These are phyloP conservation scores for Phytophthora quininea DNA, from an alignment of 352 stramenopile genomes.

Conservation along the genomic window DNA sequence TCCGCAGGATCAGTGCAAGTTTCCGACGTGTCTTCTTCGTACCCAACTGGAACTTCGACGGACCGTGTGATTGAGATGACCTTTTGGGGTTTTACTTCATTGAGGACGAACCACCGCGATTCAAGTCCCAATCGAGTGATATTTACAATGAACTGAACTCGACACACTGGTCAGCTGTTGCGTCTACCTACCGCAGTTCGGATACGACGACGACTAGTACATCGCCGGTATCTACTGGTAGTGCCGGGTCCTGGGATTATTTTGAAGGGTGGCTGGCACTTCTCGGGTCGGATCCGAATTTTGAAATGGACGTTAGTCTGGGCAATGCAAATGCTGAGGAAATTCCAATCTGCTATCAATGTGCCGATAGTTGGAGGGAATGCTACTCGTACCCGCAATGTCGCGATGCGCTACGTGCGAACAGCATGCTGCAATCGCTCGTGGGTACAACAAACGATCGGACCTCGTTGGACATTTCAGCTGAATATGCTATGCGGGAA, in stretches of 20 bases:
- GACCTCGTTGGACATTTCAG: slow-evolving; percentile 20
- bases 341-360: slow-evolving; percentile 21
- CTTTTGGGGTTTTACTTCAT: slow-evolving; percentile 19
- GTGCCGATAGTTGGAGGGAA: slow-evolving; percentile 2
- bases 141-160: slow-evolving; percentile 17
- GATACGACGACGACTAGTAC: not conserved
- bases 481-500: slow-evolving; percentile 2
- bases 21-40: not conserved
- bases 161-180: slow-evolving; percentile 17
- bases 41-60: not conserved
- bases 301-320: not conserved
- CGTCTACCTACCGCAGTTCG: slow-evolving; percentile 11
- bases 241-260: not conserved
- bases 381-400: slow-evolving; percentile 11
- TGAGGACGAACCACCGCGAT: slow-evolving; percentile 22
- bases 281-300: slow-evolving; percentile 4
- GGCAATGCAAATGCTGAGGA: not conserved
- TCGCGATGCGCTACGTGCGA: slow-evolving; percentile 10
- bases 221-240: too few species aligned
- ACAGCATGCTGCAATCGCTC: not conserved
- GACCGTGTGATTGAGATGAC: slow-evolving; percentile 3
- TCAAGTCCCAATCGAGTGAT: slow-evolving; percentile 11
- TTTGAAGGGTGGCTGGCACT: slow-evolving; percentile 16
- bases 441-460: not conserved
- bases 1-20: slow-evolving; percentile 7